phyloP scores from a whole-genome alignment of 2,329 filamentous ascomycete genomes.

The Phialocephala sp. region DNA sequence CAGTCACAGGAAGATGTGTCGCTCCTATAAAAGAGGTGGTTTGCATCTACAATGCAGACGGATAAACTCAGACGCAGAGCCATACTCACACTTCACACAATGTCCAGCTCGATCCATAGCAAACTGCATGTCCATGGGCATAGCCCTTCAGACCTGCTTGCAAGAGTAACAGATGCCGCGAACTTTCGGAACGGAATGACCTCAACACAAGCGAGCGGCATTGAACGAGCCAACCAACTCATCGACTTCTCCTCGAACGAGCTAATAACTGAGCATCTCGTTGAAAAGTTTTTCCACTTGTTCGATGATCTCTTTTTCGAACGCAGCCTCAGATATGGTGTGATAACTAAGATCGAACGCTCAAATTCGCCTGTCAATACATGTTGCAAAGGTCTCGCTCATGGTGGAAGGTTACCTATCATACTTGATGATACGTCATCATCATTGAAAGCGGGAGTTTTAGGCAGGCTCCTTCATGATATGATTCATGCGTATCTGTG shows the following conservation, averaged over 20 bases:
- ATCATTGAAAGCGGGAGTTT: not conserved
- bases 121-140: not conserved
- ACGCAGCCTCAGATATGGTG: slow-evolving; percentile 4
- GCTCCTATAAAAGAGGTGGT: too few relatives aligned
- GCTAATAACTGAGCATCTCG: not conserved
- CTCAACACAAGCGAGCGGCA: not conserved
- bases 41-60: too few relatives aligned
- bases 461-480: slow-evolving; percentile 1
- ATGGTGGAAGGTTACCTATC: not conserved
- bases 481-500: slow-evolving; percentile 8
- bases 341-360: not conserved
- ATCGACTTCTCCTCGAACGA: too few relatives aligned
- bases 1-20: too few relatives aligned
- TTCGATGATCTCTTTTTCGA: slow-evolving; percentile 3
- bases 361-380: not conserved
- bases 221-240: not conserved
- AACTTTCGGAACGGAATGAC: not conserved
- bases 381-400: not conserved
- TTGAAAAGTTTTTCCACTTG: not conserved
- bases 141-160: not conserved
- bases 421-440: not conserved
- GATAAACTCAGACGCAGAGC: too few relatives aligned
- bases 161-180: not conserved
- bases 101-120: not conserved
- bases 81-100: not conserved